Evolutionary conservation across 768 basidiomycete species (phyloP).

Genomic region (Suillus lakei): DNA sequence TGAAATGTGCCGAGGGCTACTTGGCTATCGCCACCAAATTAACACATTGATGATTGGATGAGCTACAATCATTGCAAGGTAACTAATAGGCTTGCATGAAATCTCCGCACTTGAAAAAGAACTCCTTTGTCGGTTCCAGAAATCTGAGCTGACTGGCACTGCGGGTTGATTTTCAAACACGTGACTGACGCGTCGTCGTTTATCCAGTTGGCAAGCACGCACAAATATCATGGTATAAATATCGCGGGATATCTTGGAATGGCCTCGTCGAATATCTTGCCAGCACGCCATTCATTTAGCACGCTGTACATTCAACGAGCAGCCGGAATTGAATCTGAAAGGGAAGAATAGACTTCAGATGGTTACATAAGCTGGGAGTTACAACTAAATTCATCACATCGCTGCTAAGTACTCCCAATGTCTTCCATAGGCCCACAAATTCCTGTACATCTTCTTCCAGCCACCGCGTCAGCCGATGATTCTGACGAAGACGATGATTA

Average conservation of each 20-base stretch:
- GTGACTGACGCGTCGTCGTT: background rate
- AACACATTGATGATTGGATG: no score
- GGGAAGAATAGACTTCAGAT: no score
- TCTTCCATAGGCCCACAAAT: slow-evolving; percentile 60
- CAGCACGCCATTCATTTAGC: no score
- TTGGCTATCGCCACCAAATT: no score
- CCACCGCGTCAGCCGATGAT: slow-evolving; percentile 18
- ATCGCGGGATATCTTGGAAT: background rate
- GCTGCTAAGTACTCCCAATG: slow-evolving; percentile 36
- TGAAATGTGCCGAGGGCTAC: no score
- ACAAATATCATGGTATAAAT: background rate
- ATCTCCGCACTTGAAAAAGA: no score
- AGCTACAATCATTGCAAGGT: no score
- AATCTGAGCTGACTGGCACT: no score
- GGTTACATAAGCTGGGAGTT: background rate
- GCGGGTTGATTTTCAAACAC: background rate
- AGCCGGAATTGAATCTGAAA: no score
- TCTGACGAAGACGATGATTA: slow-evolving; percentile 66
- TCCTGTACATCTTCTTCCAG: slow-evolving; percentile 50
- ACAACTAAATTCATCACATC: background rate
- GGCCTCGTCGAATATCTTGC: background rate
- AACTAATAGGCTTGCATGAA: no score
- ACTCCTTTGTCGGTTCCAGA: no score
- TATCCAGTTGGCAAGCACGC: background rate
- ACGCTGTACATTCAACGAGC: background rate